Conservation (phyloP, 805 yeast genomes). For the Wickerhamiella occidentalis region DNA sequence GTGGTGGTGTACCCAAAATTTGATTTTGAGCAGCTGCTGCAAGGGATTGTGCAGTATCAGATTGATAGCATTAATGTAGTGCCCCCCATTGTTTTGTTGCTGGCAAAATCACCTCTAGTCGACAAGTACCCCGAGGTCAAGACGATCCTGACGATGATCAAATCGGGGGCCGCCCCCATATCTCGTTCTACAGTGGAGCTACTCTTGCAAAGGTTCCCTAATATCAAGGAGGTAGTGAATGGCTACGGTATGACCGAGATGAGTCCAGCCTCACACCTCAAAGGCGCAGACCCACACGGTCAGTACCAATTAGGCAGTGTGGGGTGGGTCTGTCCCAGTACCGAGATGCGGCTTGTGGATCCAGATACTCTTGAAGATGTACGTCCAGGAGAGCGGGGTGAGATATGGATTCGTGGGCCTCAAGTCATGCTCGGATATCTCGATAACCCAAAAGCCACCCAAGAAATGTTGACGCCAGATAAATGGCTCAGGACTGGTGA, state of each 20-base stretch:
- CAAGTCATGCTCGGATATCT: slow-evolving; percentile 40
- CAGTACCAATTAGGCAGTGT: slow-evolving; percentile 37
- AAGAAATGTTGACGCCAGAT: slow-evolving; percentile 34
- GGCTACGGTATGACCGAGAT: slow-evolving; percentile 37
- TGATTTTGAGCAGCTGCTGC: slow-evolving; percentile 26
- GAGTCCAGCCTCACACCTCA: slow-evolving; percentile 3
- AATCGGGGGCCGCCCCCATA: slow-evolving; percentile 38
- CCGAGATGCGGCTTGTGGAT: slow-evolving; percentile 38
- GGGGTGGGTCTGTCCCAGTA: slow-evolving; percentile 31
- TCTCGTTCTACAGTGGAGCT: slow-evolving; percentile 16
- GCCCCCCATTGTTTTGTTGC: slow-evolving; percentile 34
- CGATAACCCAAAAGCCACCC: slow-evolving; percentile 39
- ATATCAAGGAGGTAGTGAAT: slow-evolving; percentile 14
- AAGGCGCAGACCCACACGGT: not conserved
- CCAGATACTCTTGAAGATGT: slow-evolving; percentile 30
- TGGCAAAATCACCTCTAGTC: slow-evolving; percentile 35
- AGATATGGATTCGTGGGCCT: slow-evolving; percentile 43
- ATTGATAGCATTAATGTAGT: slow-evolving; percentile 34
- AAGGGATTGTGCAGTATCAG: slow-evolving; percentile 22
- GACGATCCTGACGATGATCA: slow-evolving; percentile 27
- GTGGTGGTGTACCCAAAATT: slow-evolving; percentile 25
- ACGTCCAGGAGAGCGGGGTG: slow-evolving; percentile 37
- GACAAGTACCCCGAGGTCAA: slow-evolving; percentile 36
- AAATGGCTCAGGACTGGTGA: slow-evolving; percentile 53
- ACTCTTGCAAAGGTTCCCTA: slow-evolving; percentile 11